Base-by-base conservation (phyloP, 2,329 filamentous ascomycete species). In the Drechslerella stenobrocha region DNA sequence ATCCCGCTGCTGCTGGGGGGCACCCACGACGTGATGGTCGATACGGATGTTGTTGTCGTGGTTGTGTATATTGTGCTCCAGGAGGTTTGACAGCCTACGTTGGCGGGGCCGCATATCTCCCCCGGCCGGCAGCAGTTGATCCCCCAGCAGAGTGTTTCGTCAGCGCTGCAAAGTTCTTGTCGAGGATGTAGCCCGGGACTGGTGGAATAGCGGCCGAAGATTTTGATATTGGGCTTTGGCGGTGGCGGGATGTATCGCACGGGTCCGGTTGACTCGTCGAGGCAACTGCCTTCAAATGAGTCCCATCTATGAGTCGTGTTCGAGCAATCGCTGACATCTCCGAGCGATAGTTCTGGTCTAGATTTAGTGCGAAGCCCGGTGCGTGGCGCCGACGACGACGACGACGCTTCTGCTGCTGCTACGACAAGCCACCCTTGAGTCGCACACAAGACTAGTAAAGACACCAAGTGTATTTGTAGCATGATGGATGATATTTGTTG, bases 11-110 rank as follows among this genome's bases (percentile, higher is more conserved):
- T 61, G 2, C n/a, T 18, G 2, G 64, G 64, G 13, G 48, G 7
- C 15, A 52, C 52, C 57, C 52, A 60, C 2, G 64, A 57, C n/a
- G 64, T 69, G 1, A 63, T 30, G 1, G 64, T 69, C 7, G 64
- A 56, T 47, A 57, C 51, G 3, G 47, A 50, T 0, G 52, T 58
- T 8, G 57, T 61, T 13, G 57, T 51, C 13, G 64, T 69, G 6
- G 64, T 69, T 6, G 57, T 42, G 44, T 69, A 69, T 28, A 69
- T 63, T 2, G 64, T 69, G 47, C 64, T 69, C 64, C 64, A 69
- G 8, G 57, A 69, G 4, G 63, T 45, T 26, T 52, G 47, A 45
- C 64, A 69, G n/a, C 64, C 64, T 3, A 44, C 37, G 24, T 48
- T 42, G 11, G 58, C 46, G 7, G 56, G n/a, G 3, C 64, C 64